phyloP scores from a whole-genome alignment of 805 yeast species.

The Suhomyces prunicola region DNA sequence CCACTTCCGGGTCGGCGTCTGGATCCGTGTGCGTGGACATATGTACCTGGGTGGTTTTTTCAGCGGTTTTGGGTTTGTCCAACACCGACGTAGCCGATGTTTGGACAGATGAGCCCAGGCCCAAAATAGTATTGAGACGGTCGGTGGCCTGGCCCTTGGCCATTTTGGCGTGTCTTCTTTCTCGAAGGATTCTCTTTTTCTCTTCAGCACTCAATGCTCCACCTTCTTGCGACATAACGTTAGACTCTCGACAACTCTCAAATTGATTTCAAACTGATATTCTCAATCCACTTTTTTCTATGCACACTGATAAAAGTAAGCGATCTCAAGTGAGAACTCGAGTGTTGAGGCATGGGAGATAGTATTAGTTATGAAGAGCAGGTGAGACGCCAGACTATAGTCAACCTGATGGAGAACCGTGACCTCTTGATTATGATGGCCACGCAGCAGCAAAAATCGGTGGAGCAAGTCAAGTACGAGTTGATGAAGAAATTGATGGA shows the following conservation, averaged over 20 bases:
- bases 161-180: conserved; percentile 64
- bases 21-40: conserved; percentile 2
- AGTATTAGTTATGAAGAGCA: conserved; percentile 11
- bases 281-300: neutral
- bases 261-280: neutral
- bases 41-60: neutral
- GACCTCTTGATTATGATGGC: conserved; percentile 39
- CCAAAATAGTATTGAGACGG: conserved; percentile 46
- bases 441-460: conserved; percentile 39
- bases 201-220: conserved; percentile 47
- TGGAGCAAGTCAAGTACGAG: conserved; percentile 42
- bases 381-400: conserved; percentile 28
- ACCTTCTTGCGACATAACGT: neutral
- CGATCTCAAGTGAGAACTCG: too few relatives aligned
- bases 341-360: neutral
- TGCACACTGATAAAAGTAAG: neutral
- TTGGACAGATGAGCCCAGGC: conserved; percentile 37
- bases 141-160: conserved; percentile 51
- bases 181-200: conserved; percentile 54
- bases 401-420: conserved; percentile 38
- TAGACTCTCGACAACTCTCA: too few relatives aligned
- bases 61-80: conserved; percentile 18
- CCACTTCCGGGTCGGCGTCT: conserved; percentile 40
- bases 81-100: conserved; percentile 32
- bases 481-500: conserved; percentile 26